These are phyloP conservation scores for Alloteropsis semialata DNA, from an alignment of 176 grass and related monocot species.

Conservation along the genomic window DNA sequence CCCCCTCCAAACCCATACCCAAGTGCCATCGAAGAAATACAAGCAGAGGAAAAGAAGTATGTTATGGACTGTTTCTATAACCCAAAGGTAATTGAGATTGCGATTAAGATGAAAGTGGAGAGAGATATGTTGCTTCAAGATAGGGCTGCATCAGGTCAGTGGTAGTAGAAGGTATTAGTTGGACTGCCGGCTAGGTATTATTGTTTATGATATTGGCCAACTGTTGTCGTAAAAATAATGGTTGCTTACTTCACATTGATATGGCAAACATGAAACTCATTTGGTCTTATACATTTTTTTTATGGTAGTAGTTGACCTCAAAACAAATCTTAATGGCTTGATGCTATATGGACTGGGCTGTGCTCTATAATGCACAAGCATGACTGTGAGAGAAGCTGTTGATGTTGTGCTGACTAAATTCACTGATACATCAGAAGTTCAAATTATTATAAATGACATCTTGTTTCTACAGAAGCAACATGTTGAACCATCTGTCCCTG, in stretches of 20 bases:
- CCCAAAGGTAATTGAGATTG: conserved; percentile 83
- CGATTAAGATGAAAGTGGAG: conserved; percentile 71
- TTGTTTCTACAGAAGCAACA: not conserved
- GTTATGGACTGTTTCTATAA: conserved; percentile 70
- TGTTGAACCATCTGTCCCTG: not conserved
- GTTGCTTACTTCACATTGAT: not conserved
- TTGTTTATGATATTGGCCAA: not conserved
- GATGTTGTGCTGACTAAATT: not conserved
- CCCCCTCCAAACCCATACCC: conserved; percentile 84
- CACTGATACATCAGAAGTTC: not conserved
- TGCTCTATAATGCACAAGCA: not conserved
- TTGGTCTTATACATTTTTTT: not conserved
- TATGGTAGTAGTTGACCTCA: not conserved
- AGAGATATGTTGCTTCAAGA: conserved; percentile 35
- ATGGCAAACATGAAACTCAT: not conserved
- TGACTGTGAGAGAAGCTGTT: not conserved
- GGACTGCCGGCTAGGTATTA: not conserved
- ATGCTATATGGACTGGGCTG: not conserved
- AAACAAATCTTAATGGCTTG: not conserved
- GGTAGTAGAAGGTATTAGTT: conserved; percentile 4
- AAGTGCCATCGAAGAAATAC: conserved; percentile 82
- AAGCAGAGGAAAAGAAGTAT: conserved; percentile 81
- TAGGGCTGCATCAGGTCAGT: conserved; percentile 19
- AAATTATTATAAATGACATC: not conserved
- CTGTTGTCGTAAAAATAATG: conserved; percentile 11